These are phyloP conservation scores for Epichloe uncinata DNA, from an alignment of 2,329 filamentous ascomycete species.

Conservation along the genomic window DNA sequence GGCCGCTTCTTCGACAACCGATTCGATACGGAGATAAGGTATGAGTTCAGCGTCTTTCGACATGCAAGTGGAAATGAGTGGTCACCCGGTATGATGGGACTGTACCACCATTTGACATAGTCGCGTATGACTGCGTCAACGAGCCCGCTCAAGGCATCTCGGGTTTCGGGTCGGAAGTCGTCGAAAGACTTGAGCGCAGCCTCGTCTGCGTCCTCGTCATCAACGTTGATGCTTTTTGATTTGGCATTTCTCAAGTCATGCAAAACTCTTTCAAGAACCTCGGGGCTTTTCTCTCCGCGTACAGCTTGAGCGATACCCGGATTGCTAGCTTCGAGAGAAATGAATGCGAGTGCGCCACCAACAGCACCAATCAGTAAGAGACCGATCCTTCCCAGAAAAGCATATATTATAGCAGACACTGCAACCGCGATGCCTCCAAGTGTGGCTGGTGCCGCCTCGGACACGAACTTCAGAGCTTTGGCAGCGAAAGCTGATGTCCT, in stretches of 20 bases:
- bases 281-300: slow-evolving; percentile 40
- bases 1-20: slow-evolving; percentile 79
- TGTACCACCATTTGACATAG: slow-evolving; percentile 78
- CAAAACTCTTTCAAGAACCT: slow-evolving; percentile 41
- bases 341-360: slow-evolving; percentile 65
- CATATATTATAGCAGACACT: slow-evolving; percentile 62
- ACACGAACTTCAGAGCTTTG: slow-evolving; percentile 51
- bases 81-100: slow-evolving; percentile 72
- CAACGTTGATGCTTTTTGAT: slow-evolving; percentile 23
- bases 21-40: slow-evolving; percentile 69
- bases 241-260: slow-evolving; percentile 24
- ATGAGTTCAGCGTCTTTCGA: slow-evolving; percentile 63
- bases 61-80: slow-evolving; percentile 66
- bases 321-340: slow-evolving; percentile 64
- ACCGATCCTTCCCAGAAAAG: slow-evolving; percentile 70
- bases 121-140: slow-evolving; percentile 78
- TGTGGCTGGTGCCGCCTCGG: slow-evolving; percentile 67
- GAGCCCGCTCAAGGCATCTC: slow-evolving; percentile 59
- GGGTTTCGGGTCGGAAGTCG: slow-evolving; percentile 72
- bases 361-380: slow-evolving; percentile 76
- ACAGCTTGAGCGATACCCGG: slow-evolving; percentile 36
- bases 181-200: slow-evolving; percentile 45
- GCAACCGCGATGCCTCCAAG: slow-evolving; percentile 63
- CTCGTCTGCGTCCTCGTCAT: slow-evolving; percentile 23
- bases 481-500: slow-evolving; percentile 24